Percentiles rank a stretch among this genome's conserved stretches.
Evolutionary conservation across 352 stramenopile species (phyloP).

Genomic region (Thalassiosira ordinaria): DNA sequence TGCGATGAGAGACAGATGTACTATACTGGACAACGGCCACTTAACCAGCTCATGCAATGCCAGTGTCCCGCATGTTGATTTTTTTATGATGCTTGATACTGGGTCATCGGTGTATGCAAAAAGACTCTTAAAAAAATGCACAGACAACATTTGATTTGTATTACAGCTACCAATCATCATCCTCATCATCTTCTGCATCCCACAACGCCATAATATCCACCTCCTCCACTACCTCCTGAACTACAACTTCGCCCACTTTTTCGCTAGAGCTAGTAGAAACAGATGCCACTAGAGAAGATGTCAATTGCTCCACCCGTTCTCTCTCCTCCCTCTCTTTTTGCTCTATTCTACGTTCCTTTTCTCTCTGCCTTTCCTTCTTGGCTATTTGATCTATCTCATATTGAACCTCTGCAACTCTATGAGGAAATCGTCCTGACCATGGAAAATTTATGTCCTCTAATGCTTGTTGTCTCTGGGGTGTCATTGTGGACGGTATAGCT

Average conservation of each 20-base stretch:
- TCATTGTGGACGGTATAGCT: slow-evolving; percentile 50
- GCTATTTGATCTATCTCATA: slow-evolving; percentile 25
- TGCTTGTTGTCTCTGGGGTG: slow-evolving; percentile 40
- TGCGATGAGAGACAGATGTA: too few species aligned
- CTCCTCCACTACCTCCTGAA: slow-evolving; percentile 18
- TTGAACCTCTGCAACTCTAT: slow-evolving; percentile 46
- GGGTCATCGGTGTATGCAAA: too few species aligned
- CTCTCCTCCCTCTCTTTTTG: slow-evolving; percentile 35
- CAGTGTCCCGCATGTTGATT: too few species aligned
- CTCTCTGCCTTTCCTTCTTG: slow-evolving; percentile 21
- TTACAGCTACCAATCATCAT: slow-evolving; percentile 42
- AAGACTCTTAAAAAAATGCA: too few species aligned
- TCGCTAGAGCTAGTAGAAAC: slow-evolving; percentile 2
- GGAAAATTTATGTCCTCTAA: slow-evolving; percentile 56
- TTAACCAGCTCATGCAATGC: too few species aligned
- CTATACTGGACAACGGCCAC: too few species aligned
- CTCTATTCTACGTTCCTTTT: slow-evolving; percentile 20
- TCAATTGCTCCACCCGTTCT: slow-evolving; percentile 29
- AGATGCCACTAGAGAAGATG: slow-evolving; percentile 13
- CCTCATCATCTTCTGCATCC: slow-evolving; percentile 47
- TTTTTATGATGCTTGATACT: too few species aligned
- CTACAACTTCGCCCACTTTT: too few species aligned
- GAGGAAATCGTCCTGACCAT: slow-evolving; percentile 44
- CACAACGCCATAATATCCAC: slow-evolving; percentile 55
- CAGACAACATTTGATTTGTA: too few species aligned